These are phyloP conservation scores for Xanthoconium separans DNA, from an alignment of 1,284 basidiomycete genomes.

Conservation along the genomic window DNA sequence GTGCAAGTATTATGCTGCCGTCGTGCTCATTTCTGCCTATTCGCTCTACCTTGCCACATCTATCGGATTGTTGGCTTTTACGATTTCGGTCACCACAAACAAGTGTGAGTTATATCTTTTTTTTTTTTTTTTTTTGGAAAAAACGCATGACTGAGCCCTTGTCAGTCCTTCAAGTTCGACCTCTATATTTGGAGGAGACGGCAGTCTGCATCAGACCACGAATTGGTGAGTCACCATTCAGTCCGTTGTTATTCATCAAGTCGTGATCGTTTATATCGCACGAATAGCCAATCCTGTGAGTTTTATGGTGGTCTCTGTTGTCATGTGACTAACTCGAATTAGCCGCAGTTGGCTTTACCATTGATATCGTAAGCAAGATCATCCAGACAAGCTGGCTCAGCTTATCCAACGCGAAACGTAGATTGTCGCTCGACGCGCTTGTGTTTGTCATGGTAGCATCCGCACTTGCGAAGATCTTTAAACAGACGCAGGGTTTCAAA, in stretches of 20 bases:
- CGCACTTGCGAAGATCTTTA: neutral
- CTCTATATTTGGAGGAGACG: neutral
- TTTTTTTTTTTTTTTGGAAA: neutral
- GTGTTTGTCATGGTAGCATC: conserved; percentile 2
- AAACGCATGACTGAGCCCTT: too few species aligned
- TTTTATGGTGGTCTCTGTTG: neutral
- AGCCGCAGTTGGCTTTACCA: neutral
- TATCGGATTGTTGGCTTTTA: too few species aligned
- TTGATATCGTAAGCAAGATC: neutral
- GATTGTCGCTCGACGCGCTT: neutral
- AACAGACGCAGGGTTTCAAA: neutral
- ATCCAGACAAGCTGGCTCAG: too few species aligned
- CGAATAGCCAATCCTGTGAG: too few species aligned
- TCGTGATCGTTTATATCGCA: neutral
- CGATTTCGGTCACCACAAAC: too few species aligned
- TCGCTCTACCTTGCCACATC: too few species aligned
- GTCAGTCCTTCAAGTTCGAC: too few species aligned
- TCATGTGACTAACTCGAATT: neutral
- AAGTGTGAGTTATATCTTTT: neutral
- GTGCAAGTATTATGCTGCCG: conserved; percentile 1
- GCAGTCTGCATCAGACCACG: neutral
- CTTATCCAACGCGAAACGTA: neutral
- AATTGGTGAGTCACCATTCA: neutral
- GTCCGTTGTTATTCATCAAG: neutral
- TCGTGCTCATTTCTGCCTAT: neutral